Conservation (phyloP, 805 yeast species). For the Tanozyma kutaoensis region DNA sequence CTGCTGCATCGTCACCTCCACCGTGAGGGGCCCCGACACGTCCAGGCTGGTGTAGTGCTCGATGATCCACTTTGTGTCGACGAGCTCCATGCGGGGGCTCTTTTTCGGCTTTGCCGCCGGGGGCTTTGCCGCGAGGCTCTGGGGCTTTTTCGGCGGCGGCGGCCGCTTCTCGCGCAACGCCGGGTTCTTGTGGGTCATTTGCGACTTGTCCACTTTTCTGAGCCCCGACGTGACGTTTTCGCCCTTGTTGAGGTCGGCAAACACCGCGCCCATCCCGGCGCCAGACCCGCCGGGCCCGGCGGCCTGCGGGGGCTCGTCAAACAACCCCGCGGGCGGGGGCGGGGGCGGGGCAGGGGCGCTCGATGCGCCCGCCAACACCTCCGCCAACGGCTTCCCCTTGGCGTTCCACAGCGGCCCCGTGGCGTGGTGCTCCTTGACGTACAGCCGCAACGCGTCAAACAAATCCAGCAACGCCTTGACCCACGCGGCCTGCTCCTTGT, state of each 20-base stretch:
- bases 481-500: conserved; percentile 71
- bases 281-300: conserved; percentile 11
- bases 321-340: conserved; percentile 68
- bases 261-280: conserved; percentile 87
- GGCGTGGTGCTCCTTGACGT: conserved; percentile 65
- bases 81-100: conserved; percentile 47
- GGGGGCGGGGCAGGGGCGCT: conserved; percentile 47
- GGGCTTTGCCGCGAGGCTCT: conserved; percentile 36
- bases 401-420: conserved; percentile 76
- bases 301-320: conserved; percentile 18
- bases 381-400: conserved; percentile 44
- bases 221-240: conserved; percentile 71
- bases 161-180: conserved; percentile 61
- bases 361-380: conserved; percentile 21
- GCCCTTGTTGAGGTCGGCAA: conserved; percentile 83
- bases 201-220: conserved; percentile 84
- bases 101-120: conserved; percentile 10
- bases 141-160: conserved; percentile 75
- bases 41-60: conserved; percentile 56
- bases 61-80: conserved; percentile 76
- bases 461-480: conserved; percentile 50
- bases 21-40: conserved; percentile 37
- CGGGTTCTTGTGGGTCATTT: conserved; percentile 91
- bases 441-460: conserved; percentile 57
- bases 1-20: conserved; percentile 78